Base-by-base conservation (phyloP, 257 asterid species). In the Nicotiana noctiflora region DNA sequence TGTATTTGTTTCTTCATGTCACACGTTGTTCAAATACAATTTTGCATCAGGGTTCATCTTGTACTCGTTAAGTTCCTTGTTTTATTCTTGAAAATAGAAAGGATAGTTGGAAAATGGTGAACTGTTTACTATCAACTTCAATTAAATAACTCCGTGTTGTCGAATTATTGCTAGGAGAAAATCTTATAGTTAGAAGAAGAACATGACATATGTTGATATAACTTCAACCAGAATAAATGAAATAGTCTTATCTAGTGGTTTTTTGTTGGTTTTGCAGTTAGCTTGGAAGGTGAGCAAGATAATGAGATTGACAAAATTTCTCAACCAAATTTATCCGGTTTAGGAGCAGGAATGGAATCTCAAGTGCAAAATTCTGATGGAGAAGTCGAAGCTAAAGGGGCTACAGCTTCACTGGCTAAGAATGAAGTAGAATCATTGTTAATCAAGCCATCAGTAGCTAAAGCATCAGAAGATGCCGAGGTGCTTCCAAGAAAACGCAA, bases 391-490 rank as follows among this genome's bases (percentile, higher is more conserved):
- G 75, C 13, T 11, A 49, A n/a, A 29, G 77, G 57, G 63, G 55
- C 23, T 53, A 37, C 80, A 15, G 53, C 56, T 56, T 56, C 81
- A 21, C 31, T 49, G 12, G 5, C 32, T 2, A 53, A 32, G 17
- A 56, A 75, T 0, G 77, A 82, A 65, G 60, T 49, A 80, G 51
- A 82, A 68, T 68, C 86, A 52, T 84, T 84, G 60, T 68, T 67
- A 9, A 60, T 76, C n/a, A 31, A 78, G 60, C 44, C 81, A 72
- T 64, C 25, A 57, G 49, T 61, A 29, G 57, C 84, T 27, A 68
- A 81, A 37, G 4, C 83, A 57, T 37, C 88, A 5, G 67, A 57
- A 2, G 59, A 72, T 14, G 53, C 68, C 44, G 40, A 78, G 62
- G 40, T 11, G 13, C 83, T 84, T 3, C 64, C 61, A 56, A 87